phyloP scores from a whole-genome alignment of 2,329 filamentous ascomycete genomes.

The Talaromyces atroroseus region DNA sequence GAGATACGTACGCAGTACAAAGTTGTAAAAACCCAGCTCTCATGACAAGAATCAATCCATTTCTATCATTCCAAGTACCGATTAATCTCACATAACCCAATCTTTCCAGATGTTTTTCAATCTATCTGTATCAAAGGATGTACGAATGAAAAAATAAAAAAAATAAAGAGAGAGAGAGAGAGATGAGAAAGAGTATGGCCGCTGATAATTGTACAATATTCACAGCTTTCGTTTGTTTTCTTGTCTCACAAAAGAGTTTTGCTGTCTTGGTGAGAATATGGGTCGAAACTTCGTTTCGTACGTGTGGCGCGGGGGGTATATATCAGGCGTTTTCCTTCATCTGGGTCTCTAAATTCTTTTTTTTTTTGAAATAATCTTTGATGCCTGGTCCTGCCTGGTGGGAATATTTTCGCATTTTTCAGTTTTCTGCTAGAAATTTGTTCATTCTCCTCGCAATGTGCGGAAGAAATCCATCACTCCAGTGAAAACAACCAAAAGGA shows the following conservation, averaged over 20 bases:
- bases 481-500: constrained; percentile 47
- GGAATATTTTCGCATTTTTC: background rate
- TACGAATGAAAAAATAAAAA: background rate
- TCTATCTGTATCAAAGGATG: background rate
- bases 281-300: no score
- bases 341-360: background rate
- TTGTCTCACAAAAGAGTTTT: background rate
- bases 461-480: constrained; percentile 74
- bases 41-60: background rate
- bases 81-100: background rate
- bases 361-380: constrained; percentile 9
- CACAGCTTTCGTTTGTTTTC: background rate
- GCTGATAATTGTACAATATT: background rate
- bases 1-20: background rate
- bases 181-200: background rate
- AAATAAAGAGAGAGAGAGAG: background rate
- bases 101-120: background rate
- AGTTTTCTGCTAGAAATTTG: no score
- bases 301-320: background rate
- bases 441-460: constrained; percentile 50
- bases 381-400: background rate
- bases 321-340: background rate
- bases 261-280: background rate
- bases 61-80: background rate
- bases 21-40: background rate